A percentile compares a stretch with the other conserved stretches of the same genome.
phyloP scores from a whole-genome alignment of 441 rosid species.

The Populus trichocarpa region DNA sequence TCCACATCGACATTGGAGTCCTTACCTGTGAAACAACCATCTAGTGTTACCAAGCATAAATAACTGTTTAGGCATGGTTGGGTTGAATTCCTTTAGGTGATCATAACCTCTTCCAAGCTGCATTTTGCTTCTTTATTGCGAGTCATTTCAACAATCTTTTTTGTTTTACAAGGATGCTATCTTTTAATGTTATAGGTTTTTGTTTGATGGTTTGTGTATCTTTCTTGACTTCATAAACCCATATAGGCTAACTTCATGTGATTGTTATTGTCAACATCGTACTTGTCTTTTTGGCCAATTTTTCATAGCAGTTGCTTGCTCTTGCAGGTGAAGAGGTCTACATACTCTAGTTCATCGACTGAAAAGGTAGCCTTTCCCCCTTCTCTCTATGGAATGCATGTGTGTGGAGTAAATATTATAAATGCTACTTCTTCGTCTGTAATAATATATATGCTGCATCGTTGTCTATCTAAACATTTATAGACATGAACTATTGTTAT shows the following conservation, averaged over 20 bases:
- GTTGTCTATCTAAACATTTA: background rate
- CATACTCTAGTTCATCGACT: slow-evolving; percentile 33
- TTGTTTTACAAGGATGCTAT: background rate
- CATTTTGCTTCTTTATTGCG: background rate
- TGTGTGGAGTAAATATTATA: background rate
- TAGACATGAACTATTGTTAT: background rate
- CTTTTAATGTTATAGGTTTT: background rate
- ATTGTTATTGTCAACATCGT: background rate
- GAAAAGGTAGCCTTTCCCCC: slow-evolving; percentile 41
- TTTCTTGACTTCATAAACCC: background rate
- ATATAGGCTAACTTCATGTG: background rate
- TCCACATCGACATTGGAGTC: background rate
- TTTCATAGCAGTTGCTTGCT: slow-evolving; percentile 11
- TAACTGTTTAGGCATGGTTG: background rate
- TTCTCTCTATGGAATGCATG: background rate
- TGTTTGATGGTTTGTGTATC: background rate
- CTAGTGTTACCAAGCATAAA: background rate
- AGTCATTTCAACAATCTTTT: background rate
- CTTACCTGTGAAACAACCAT: background rate
- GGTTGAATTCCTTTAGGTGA: background rate
- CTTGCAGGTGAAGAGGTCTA: slow-evolving; percentile 56
- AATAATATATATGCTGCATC: background rate
- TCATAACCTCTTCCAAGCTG: background rate
- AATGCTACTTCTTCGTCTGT: background rate
- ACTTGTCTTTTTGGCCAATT: background rate